Conservation (phyloP, 257 asterid genomes). For the Fraxinus excelsior region DNA sequence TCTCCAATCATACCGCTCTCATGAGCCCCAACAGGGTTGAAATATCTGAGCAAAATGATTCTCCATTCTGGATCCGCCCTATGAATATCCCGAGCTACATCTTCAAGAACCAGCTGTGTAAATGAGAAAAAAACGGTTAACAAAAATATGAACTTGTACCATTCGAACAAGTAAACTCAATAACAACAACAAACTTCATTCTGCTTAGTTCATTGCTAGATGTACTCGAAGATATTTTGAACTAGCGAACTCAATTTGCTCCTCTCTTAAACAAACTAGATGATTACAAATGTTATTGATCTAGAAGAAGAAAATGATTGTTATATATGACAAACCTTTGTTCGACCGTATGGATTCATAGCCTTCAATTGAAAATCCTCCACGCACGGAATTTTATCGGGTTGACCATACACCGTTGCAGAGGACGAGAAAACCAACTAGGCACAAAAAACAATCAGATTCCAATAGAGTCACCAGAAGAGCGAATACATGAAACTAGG, state of each 20-base stretch:
- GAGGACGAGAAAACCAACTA: conserved; percentile 97
- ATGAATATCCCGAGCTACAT: conserved; percentile 80
- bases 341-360: conserved; percentile 96
- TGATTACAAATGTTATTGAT: neutral
- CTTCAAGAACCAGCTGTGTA: conserved; percentile 78
- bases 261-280: neutral
- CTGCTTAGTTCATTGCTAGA: too few relatives aligned
- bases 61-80: conserved; percentile 76
- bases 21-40: conserved; percentile 96
- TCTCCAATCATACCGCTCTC: conserved; percentile 92
- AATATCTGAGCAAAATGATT: conserved; percentile 82
- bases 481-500: conserved; percentile 6
- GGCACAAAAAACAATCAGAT: conserved; percentile 25
- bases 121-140: neutral
- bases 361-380: conserved; percentile 85
- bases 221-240: neutral
- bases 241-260: neutral
- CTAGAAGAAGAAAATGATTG: neutral
- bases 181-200: neutral
- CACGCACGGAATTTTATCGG: conserved; percentile 77
- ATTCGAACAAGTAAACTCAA: neutral
- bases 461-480: conserved; percentile 3
- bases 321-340: conserved; percentile 56
- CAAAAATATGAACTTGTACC: neutral
- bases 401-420: conserved; percentile 97